Conservation (phyloP, 2,329 filamentous ascomycete species). For the Hypoxylon sp. region DNA sequence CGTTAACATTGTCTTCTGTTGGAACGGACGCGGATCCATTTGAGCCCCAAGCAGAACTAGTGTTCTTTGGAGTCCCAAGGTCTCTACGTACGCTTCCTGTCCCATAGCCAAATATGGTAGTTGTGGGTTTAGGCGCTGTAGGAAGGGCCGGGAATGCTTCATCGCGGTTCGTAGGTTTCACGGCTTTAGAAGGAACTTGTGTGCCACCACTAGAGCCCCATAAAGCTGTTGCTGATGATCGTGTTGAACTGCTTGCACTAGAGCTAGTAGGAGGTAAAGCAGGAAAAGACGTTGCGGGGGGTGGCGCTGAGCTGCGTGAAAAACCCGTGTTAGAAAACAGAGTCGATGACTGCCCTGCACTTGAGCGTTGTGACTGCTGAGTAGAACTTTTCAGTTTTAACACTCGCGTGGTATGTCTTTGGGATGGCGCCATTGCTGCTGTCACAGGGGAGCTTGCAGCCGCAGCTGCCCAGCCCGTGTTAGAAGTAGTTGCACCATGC, state of each 20-base stretch:
- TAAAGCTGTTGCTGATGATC: constrained; percentile 42
- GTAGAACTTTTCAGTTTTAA: constrained; percentile 71
- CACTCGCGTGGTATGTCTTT: constrained; percentile 68
- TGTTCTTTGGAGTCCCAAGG: constrained; percentile 61
- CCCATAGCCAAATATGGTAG: constrained; percentile 75
- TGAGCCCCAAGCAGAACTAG: constrained; percentile 69
- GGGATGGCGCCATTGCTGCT: constrained; percentile 58
- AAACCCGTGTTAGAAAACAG: constrained; percentile 33
- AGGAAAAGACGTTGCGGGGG: constrained; percentile 50
- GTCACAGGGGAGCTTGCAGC: constrained; percentile 63
- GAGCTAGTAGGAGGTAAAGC: constrained; percentile 48
- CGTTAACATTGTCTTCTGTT: constrained; percentile 25
- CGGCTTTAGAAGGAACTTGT: constrained; percentile 33
- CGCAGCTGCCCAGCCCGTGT: constrained; percentile 72
- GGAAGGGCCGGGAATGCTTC: constrained; percentile 89
- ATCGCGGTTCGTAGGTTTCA: constrained; percentile 53
- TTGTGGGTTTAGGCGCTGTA: constrained; percentile 77
- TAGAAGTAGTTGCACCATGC: constrained; percentile 71
- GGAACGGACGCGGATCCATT: constrained; percentile 42
- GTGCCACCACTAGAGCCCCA: constrained; percentile 46
- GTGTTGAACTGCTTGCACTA: constrained; percentile 24
- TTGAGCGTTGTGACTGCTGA: constrained; percentile 57
- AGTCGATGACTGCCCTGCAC: constrained; percentile 47
- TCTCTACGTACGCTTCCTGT: constrained; percentile 69
- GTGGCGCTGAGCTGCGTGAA: constrained; percentile 37